Evolutionary conservation across 495 filamentous ascomycete species (phyloP).

Genomic region (Podospora appendiculata): DNA sequence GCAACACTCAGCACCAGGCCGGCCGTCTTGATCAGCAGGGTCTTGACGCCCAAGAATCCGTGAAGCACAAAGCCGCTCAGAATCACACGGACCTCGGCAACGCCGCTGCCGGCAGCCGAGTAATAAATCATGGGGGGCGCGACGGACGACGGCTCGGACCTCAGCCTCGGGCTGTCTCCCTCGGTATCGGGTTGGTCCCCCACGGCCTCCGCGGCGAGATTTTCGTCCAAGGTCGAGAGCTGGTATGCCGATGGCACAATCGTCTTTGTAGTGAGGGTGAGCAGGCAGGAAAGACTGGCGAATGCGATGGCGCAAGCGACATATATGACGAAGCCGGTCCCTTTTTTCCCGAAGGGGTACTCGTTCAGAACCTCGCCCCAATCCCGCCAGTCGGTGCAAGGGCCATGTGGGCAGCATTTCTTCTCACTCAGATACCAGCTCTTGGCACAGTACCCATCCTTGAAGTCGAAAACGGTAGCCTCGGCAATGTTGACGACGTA

Average conservation of each 20-base stretch:
- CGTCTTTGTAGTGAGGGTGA: slow-evolving; percentile 84
- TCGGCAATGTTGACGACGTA: slow-evolving; percentile 88
- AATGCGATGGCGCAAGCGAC: slow-evolving; percentile 63
- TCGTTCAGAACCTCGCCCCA: slow-evolving; percentile 64
- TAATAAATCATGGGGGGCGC: slow-evolving; percentile 81
- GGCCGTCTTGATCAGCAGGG: slow-evolving; percentile 77
- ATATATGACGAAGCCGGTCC: slow-evolving; percentile 72
- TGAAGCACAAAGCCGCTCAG: slow-evolving; percentile 95
- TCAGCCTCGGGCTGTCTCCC: slow-evolving; percentile 27
- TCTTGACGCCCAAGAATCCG: slow-evolving; percentile 87
- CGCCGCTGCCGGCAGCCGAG: slow-evolving; percentile 90
- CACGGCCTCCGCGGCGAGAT: slow-evolving; percentile 41
- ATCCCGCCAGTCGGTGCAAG: slow-evolving; percentile 64
- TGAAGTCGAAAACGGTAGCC: slow-evolving; percentile 76
- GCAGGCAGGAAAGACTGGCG: slow-evolving; percentile 62
- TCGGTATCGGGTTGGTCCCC: slow-evolving; percentile 25
- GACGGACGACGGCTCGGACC: slow-evolving; percentile 14
- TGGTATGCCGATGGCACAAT: slow-evolving; percentile 82
- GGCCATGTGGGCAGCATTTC: slow-evolving; percentile 64
- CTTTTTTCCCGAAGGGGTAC: slow-evolving; percentile 43
- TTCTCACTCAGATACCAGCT: slow-evolving; percentile 67
- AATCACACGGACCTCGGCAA: slow-evolving; percentile 96
- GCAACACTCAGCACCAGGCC: slow-evolving; percentile 82
- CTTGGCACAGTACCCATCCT: slow-evolving; percentile 75
- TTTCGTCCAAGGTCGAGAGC: slow-evolving; percentile 81